Conservation (phyloP, 1,284 basidiomycete genomes). For the Boletus austroedulis region DNA sequence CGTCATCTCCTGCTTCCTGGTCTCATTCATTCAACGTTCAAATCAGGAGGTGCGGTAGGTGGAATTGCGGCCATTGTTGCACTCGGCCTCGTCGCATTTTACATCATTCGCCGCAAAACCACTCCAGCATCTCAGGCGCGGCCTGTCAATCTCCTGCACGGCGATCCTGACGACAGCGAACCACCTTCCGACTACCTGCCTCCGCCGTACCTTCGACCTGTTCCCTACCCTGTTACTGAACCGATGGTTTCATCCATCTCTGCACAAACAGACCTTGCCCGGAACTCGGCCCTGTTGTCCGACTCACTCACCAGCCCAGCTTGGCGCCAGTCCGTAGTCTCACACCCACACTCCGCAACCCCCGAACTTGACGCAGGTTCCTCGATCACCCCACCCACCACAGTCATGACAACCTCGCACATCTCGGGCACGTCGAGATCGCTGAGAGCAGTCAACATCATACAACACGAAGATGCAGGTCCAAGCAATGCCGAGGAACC, state of each 20-base stretch:
- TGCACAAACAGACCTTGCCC: conserved; percentile 21
- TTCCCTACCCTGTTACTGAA: conserved; percentile 68
- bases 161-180: conserved; percentile 52
- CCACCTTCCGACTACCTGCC: conserved; percentile 41
- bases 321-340: conserved; percentile 21
- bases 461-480: conserved; percentile 81
- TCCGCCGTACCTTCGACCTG: conserved; percentile 67
- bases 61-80: conserved; percentile 50
- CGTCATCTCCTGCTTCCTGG: conserved; percentile 6
- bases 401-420: conserved; percentile 38
- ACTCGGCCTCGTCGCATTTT: conserved; percentile 46
- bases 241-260: conserved; percentile 46
- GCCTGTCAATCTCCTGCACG: conserved; percentile 61
- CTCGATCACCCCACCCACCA: conserved; percentile 15
- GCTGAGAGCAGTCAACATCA: conserved; percentile 70
- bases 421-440: conserved; percentile 42
- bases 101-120: conserved; percentile 52
- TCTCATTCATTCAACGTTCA: conserved; percentile 7
- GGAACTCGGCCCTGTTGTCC: conserved; percentile 20
- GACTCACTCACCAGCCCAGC: conserved; percentile 19
- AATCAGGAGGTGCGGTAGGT: conserved; percentile 59
- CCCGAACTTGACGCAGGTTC: conserved; percentile 28
- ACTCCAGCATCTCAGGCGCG: conserved; percentile 42
- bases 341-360: conserved; percentile 26
- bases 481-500: conserved; percentile 34